Base-by-base conservation (phyloP, 2,329 filamentous ascomycete species). In the Epichloe aotearoae region DNA sequence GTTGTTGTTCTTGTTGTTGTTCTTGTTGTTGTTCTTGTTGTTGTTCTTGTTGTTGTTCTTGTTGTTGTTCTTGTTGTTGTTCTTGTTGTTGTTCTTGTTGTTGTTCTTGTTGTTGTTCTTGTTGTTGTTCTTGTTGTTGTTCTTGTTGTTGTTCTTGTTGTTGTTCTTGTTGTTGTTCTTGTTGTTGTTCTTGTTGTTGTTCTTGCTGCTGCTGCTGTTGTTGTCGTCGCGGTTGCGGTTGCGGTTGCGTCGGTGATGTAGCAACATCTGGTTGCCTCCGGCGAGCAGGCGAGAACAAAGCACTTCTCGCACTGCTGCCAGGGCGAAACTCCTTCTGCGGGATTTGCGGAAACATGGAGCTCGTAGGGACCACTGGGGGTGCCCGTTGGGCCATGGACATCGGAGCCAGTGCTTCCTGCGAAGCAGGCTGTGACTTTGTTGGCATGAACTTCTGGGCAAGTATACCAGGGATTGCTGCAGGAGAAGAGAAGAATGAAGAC, bases 401-500 rank as follows among this genome's bases (percentile, higher is more conserved):
- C 19, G 43, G 5, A 46, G 51, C 34, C 17, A 19, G 43, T 36
- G 46, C 14, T 20, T 19, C 15, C 12, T 52, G 41, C 36, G 12
- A 11, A 1, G 51, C 42, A 55, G 57, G 10, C 36, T 51, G n/a
- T 56, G 45, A 52, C 51, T 58, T 63, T 8, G 50, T 50, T 15
- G 62, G 58, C n/a, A 63, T 57, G 12, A 65, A 51, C 49, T 66
- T 66, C 5, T 61, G 58, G 2, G 59, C 64, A 37, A 68, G 45
- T 55, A 64, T 62, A 26, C 60, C 64, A 19, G 67, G 66, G 39
- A 71, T 61, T 1, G 62, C 59, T 4, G 72, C 70, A 1, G 77
- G 77, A 3, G 77, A 80, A 0, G 77, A 81, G 59, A 81, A 81
- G 60, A 80, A 81, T 7, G 69, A 67, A 5, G 74, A 69, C 2